These are phyloP conservation scores for Grifola frondosa DNA, from an alignment of 1,284 basidiomycete genomes.

Conservation along the genomic window DNA sequence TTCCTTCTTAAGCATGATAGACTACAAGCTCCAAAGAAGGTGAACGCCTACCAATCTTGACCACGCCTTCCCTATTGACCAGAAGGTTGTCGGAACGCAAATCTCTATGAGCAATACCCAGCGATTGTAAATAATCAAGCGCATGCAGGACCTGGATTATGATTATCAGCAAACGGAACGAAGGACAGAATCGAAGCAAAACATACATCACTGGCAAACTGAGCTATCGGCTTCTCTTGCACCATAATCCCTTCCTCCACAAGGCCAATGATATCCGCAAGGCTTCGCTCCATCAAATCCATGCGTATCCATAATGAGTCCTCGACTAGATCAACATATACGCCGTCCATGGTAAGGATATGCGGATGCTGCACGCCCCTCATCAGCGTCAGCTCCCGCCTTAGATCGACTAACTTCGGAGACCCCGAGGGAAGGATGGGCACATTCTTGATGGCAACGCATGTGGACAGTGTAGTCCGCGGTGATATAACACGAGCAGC, in stretches of 20 bases:
- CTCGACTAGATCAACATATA: slow-evolving; percentile 66
- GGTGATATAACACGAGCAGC: slow-evolving; percentile 59
- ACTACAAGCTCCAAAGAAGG: slow-evolving; percentile 2
- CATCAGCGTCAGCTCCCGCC: slow-evolving; percentile 59
- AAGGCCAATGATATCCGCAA: slow-evolving; percentile 72
- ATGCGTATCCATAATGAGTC: slow-evolving; percentile 79
- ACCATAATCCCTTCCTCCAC: slow-evolving; percentile 58
- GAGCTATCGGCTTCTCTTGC: slow-evolving; percentile 63
- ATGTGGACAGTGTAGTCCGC: slow-evolving; percentile 35
- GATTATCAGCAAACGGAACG: not conserved
- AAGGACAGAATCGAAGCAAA: slow-evolving; percentile 1
- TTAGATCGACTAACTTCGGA: slow-evolving; percentile 61
- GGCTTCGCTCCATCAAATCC: slow-evolving; percentile 82
- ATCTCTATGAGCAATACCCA: slow-evolving; percentile 74
- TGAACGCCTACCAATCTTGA: slow-evolving; percentile 71
- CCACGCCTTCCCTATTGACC: slow-evolving; percentile 59
- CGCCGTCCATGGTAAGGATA: slow-evolving; percentile 61
- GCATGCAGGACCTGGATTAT: slow-evolving; percentile 56
- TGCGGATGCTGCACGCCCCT: slow-evolving; percentile 55
- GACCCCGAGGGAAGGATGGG: slow-evolving; percentile 56
- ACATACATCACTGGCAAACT: slow-evolving; percentile 74
- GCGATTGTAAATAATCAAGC: slow-evolving; percentile 59
- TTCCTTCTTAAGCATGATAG: slow-evolving; percentile 3
- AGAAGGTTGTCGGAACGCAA: slow-evolving; percentile 78
- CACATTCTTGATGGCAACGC: slow-evolving; percentile 69